Percentiles rank a stretch among this genome's conserved stretches.
These are phyloP conservation scores for Aegle marmelos DNA, from an alignment of 345 rosid species.

Conservation along the genomic window DNA sequence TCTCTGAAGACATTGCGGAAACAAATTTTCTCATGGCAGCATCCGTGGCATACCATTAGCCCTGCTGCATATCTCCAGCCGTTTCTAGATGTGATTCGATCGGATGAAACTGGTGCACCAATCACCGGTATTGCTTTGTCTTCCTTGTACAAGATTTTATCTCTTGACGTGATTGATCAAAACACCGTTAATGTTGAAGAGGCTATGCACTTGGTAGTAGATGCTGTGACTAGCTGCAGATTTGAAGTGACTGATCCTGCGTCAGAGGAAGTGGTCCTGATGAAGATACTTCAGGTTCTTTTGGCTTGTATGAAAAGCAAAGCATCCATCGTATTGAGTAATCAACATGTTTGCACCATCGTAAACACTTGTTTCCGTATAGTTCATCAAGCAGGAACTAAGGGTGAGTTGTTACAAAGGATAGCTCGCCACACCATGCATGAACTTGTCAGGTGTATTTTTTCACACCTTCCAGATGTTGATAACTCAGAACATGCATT, in stretches of 20 bases:
- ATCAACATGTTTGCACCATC: conserved; percentile 95
- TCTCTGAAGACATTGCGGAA: conserved; percentile 82
- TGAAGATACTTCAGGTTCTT: conserved; percentile 99
- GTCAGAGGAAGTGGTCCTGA: conserved; percentile 93
- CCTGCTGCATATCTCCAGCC: conserved; percentile 88
- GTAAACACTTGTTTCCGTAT: conserved; percentile 97
- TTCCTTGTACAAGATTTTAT: conserved; percentile 81
- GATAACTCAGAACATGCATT: conserved; percentile 70
- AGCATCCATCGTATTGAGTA: conserved; percentile 86
- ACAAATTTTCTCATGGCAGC: conserved; percentile 82
- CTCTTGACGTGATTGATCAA: conserved; percentile 74
- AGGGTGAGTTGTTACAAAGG: conserved; percentile 72
- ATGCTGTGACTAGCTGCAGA: conserved; percentile 94
- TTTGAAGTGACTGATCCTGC: conserved; percentile 99
- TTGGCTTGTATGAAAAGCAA: conserved; percentile 90
- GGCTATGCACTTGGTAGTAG: conserved; percentile 92
- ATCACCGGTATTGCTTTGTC: conserved; percentile 92
- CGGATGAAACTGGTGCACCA: conserved; percentile 93
- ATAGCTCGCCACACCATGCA: conserved; percentile 95
- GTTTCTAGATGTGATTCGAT: conserved; percentile 82
- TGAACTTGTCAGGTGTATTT: conserved; percentile 87
- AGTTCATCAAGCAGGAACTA: conserved; percentile 91
- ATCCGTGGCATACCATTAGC: conserved; percentile 80
- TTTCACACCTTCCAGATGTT: conserved; percentile 81
- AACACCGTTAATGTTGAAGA: conserved; percentile 79